Base-by-base conservation (phyloP, 331 rosid species). In the Phaseolus coccineus region DNA sequence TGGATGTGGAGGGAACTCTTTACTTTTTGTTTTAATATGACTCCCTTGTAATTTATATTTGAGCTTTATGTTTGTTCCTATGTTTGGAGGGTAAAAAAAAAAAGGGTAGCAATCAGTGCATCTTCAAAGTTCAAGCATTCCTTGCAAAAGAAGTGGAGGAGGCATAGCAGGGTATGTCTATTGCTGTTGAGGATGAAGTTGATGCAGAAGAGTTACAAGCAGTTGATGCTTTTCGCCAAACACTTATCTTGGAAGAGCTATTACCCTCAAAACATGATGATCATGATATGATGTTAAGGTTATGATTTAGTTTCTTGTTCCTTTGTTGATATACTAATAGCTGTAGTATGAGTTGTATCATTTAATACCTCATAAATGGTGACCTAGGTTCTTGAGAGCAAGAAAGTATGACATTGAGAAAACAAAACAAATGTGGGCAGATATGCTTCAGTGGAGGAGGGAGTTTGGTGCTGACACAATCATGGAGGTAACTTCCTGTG, bases 341-440 rank as follows among this genome's bases (percentile, higher is more conserved):
- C 22, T 19, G 22, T 19, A 19, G 22, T 19, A 19, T 19, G 22
- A 19, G 22, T 19, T 19, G 22, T 19, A 19, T 19, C 22, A 19
- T 19, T 19, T 19, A 19, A 19, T 19, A 19, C 22, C 22, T 19
- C 22, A 19, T 19, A 19, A 19, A 19, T 19, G 77, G 71, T 73
- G 67, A 68, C 55, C 24, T 70, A 94, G 98, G 79, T 94, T 93
- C 88, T 86, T 96, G 77, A 91, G 83, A 88, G 98, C 99, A 76
- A 91, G 99, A 76, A 96, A 93, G 74, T 90, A 76, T 77, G 99
- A 96, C 76, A 66, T 89, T 70, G 97, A 96, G 77, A 96, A 91
- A 81, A 31, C 98, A 79, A 96, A 91, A 87, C 96, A 91, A 85
- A 96, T 96, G 99, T 96, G 99, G 99, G 39, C 87, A 72, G 99